Percentiles rank a stretch among this genome's conserved stretches.
Evolutionary conservation across 1,284 basidiomycete genomes (phyloP).

Genomic region (Xerocomus amazonicus): DNA sequence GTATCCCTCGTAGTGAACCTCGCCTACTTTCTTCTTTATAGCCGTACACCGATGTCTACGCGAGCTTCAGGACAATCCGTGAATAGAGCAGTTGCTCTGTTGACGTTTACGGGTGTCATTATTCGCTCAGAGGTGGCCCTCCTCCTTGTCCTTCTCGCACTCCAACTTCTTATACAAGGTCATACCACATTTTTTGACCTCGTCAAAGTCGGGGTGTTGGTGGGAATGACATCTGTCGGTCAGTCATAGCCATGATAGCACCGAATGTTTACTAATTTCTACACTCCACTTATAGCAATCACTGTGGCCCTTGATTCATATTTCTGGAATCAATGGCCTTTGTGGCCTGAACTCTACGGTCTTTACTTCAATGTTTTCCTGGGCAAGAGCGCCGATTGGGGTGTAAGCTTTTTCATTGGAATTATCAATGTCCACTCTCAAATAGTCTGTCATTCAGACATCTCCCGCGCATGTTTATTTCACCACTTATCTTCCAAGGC

Average conservation of each 20-base stretch:
- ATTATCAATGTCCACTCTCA: constrained; percentile 2
- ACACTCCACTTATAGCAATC: constrained; percentile 45
- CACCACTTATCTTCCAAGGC: constrained; percentile 69
- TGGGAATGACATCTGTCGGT: constrained; percentile 60
- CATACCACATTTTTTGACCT: constrained; percentile 45
- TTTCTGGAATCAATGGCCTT: constrained; percentile 69
- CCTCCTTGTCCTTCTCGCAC: constrained; percentile 58
- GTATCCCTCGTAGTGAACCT: constrained; percentile 46
- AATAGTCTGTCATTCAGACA: constrained; percentile 42
- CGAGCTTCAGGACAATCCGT: constrained; percentile 38
- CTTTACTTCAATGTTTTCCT: constrained; percentile 86
- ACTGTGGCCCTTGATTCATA: constrained; percentile 78
- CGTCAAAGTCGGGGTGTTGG: constrained; percentile 51
- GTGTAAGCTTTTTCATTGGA: constrained; percentile 53
- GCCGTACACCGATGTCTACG: constrained; percentile 41
- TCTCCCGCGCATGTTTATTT: constrained; percentile 76
- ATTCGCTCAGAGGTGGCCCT: constrained; percentile 80
- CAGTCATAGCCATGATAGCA: constrained; percentile 20
- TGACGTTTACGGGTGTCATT: constrained; percentile 71
- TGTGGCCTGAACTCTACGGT: constrained; percentile 88
- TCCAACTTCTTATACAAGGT: constrained; percentile 52
- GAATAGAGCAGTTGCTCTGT: constrained; percentile 41
- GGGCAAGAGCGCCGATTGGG: constrained; percentile 90
- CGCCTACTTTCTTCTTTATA: constrained; percentile 54
- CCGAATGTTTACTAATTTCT: neutral